Conservation (phyloP, 768 basidiomycete species). For the Harrya chromipes region DNA sequence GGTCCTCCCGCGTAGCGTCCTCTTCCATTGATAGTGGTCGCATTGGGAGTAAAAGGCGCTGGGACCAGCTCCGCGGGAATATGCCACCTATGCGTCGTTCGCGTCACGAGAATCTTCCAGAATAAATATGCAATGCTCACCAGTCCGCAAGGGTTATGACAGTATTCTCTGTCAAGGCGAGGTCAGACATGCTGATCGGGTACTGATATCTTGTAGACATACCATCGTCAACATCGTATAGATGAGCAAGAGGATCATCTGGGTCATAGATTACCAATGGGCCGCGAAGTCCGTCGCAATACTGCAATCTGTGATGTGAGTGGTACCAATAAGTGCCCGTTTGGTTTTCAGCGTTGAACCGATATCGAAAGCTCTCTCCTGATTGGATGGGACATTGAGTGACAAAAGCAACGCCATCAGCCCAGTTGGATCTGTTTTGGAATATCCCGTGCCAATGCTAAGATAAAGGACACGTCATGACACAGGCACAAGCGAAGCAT, state of each 20-base stretch:
- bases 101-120: background rate
- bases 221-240: conserved; percentile 51
- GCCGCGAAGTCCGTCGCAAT: conserved; percentile 43
- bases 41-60: conserved; percentile 29
- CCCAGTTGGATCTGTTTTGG: conserved; percentile 34
- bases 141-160: conserved; percentile 45
- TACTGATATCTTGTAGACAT: background rate
- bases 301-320: conserved; percentile 38
- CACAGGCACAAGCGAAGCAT: background rate
- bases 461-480: background rate
- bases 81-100: conserved; percentile 26
- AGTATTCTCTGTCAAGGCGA: conserved; percentile 33
- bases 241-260: conserved; percentile 36
- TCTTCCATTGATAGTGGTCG: conserved; percentile 45
- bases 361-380: conserved; percentile 38
- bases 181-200: too few relatives aligned
- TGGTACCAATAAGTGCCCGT: conserved; percentile 52
- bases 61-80: conserved; percentile 14
- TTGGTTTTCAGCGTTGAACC: conserved; percentile 37
- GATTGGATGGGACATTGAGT: conserved; percentile 46
- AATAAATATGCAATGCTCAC: conserved; percentile 24
- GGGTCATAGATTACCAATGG: conserved; percentile 46
- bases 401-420: conserved; percentile 40
- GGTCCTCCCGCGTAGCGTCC: conserved; percentile 39
- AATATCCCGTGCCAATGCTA: conserved; percentile 37